Evolutionary conservation across 2,329 filamentous ascomycete genomes (phyloP).

Genomic region (Neonectria sp.): DNA sequence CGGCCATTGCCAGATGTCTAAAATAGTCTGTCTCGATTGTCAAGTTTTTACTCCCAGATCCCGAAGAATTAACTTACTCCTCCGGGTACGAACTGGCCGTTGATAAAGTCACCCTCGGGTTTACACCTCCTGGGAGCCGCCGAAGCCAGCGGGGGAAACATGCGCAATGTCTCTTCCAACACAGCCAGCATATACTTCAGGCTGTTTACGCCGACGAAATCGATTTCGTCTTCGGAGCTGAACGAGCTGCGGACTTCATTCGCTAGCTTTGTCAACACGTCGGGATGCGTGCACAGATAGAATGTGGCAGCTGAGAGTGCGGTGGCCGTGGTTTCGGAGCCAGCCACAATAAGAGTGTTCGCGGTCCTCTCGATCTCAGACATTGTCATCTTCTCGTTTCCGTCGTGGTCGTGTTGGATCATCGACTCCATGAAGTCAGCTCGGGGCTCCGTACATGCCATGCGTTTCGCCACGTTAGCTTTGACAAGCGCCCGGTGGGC

Average conservation of each 20-base stretch:
- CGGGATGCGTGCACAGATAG: neutral
- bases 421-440: conserved; percentile 1
- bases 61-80: neutral
- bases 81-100: neutral
- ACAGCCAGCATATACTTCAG: neutral
- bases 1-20: neutral
- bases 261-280: neutral
- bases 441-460: neutral
- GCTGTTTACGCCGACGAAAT: neutral
- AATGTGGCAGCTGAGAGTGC: neutral
- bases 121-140: neutral
- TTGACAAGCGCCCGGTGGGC: neutral
- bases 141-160: neutral
- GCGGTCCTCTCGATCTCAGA: neutral
- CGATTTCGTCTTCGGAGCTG: neutral
- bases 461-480: neutral
- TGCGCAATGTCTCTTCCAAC: neutral
- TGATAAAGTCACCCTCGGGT: neutral
- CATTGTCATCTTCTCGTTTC: neutral
- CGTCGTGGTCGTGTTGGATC: neutral
- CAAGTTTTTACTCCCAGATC: neutral
- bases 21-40: neutral
- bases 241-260: neutral
- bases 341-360: neutral
- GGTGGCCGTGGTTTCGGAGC: neutral